Percentiles rank a stretch among this genome's conserved stretches.
Conservation (phyloP, 108 stramenopile species). For the Cyclotella sp. region DNA sequence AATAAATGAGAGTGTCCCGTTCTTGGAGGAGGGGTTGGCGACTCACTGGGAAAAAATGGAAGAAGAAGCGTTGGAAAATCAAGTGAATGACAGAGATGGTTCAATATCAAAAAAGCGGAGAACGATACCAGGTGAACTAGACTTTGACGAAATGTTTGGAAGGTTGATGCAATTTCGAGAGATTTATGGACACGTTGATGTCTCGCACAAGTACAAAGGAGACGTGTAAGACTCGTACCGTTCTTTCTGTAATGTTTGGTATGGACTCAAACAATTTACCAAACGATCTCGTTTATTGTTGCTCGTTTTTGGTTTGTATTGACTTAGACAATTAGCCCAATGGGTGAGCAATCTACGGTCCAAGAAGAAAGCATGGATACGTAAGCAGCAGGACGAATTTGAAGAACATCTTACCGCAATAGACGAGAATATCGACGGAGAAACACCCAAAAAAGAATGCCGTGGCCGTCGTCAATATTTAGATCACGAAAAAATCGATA, state of each 20-base stretch:
- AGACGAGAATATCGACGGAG: not conserved
- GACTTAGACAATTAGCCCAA: not conserved
- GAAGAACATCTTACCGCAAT: not conserved
- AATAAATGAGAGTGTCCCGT: not conserved
- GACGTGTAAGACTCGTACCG: not conserved
- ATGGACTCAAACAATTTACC: not conserved
- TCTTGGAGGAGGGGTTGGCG: not conserved
- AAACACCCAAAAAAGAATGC: conserved; percentile 7
- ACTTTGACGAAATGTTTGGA: conserved; percentile 23
- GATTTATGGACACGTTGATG: conserved; percentile 11
- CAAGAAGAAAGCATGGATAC: not conserved
- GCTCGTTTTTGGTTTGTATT: not conserved
- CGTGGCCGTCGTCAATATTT: not conserved
- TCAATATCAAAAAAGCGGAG: not conserved
- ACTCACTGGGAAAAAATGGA: not conserved
- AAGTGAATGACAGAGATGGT: not conserved
- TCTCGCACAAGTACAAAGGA: conserved; percentile 2
- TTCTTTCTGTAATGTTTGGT: not conserved
- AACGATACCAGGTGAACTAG: not conserved
- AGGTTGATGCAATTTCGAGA: conserved; percentile 1
- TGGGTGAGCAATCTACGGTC: conserved; percentile 12
- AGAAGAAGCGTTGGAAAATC: not conserved
- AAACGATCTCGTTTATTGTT: not conserved
- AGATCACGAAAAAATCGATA: conserved; percentile 2
- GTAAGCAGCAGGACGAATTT: conserved; percentile 1